phyloP scores from a whole-genome alignment of 1,284 basidiomycete species.

The Pseudozyma sp. region DNA sequence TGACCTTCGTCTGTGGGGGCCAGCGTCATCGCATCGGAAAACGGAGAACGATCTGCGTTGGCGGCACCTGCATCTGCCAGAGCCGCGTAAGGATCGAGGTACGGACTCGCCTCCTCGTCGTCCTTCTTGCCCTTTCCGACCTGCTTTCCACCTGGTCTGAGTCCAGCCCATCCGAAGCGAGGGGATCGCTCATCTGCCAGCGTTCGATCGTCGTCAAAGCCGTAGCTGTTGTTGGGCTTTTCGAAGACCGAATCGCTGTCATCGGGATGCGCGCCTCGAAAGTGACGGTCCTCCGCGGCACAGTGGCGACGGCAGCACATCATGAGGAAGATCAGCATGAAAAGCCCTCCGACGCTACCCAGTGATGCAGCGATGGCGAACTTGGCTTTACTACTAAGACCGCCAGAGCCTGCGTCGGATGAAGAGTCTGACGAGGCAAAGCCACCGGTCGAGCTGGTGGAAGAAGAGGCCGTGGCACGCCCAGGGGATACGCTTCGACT shows the following conservation, averaged over 20 bases:
- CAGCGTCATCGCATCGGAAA: slow-evolving; percentile 43
- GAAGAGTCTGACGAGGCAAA: slow-evolving; percentile 15
- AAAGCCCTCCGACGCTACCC: slow-evolving; percentile 52
- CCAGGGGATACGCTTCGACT: background rate
- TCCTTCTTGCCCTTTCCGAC: slow-evolving; percentile 22
- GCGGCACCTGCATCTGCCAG: slow-evolving; percentile 5
- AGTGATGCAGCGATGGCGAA: slow-evolving; percentile 52
- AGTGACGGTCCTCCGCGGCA: slow-evolving; percentile 50
- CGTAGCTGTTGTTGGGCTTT: slow-evolving; percentile 19
- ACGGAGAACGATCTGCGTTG: slow-evolving; percentile 22
- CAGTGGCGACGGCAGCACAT: slow-evolving; percentile 53
- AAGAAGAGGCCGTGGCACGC: slow-evolving; percentile 1
- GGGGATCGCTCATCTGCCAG: slow-evolving; percentile 44
- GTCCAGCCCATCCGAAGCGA: slow-evolving; percentile 33
- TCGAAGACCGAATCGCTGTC: slow-evolving; percentile 22
- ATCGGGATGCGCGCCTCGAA: slow-evolving; percentile 30
- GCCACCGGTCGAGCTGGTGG: slow-evolving; percentile 14
- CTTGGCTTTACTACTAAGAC: slow-evolving; percentile 43
- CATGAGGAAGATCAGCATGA: slow-evolving; percentile 53
- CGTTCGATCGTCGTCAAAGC: slow-evolving; percentile 51
- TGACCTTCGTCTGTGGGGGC: slow-evolving; percentile 39
- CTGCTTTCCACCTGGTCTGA: slow-evolving; percentile 25
- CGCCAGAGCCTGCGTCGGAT: slow-evolving; percentile 11
- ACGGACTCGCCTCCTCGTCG: slow-evolving; percentile 42
- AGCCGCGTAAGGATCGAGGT: slow-evolving; percentile 31